Evolutionary conservation across 139 green algal genomes (phyloP).

Genomic region (Closterium sp.): DNA sequence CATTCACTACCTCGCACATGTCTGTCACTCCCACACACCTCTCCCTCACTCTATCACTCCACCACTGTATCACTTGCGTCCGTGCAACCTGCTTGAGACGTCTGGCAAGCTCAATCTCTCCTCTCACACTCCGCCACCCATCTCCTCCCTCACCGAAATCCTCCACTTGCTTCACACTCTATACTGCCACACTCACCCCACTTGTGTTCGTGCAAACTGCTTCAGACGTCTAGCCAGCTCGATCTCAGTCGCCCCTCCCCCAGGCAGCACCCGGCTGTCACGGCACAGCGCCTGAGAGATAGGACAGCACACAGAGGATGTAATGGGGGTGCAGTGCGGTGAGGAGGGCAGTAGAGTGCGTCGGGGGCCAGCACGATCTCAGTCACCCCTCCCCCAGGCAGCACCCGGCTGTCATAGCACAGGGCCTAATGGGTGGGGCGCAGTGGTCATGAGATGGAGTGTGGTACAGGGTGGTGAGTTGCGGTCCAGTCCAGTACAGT

Average conservation of each 20-base stretch:
- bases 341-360: conserved; percentile 32
- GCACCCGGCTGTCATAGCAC: too few species aligned
- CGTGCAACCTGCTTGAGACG: conserved; percentile 63
- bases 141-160: too few species aligned
- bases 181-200: conserved; percentile 60
- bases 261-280: conserved; percentile 77
- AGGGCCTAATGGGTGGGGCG: conserved; percentile 76
- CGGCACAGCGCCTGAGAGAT: conserved; percentile 64
- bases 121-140: too few species aligned
- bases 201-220: conserved; percentile 76
- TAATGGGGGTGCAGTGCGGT: background rate
- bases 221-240: conserved; percentile 71
- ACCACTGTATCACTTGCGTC: conserved; percentile 72
- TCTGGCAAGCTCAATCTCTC: conserved; percentile 87
- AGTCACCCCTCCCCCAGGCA: conserved; percentile 79
- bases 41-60: background rate
- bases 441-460: conserved; percentile 64
- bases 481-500: too few species aligned
- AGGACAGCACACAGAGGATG: background rate
- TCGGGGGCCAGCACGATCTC: too few species aligned
- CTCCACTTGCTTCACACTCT: too few species aligned
- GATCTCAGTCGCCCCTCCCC: conserved; percentile 86
- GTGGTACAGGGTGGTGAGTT: too few species aligned
- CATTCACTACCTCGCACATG: too few species aligned
- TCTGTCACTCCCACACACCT: background rate